Percentiles rank a stretch among this genome's conserved stretches.
phyloP scores from a whole-genome alignment of 1,284 basidiomycete species.

The Tilletia caries region DNA sequence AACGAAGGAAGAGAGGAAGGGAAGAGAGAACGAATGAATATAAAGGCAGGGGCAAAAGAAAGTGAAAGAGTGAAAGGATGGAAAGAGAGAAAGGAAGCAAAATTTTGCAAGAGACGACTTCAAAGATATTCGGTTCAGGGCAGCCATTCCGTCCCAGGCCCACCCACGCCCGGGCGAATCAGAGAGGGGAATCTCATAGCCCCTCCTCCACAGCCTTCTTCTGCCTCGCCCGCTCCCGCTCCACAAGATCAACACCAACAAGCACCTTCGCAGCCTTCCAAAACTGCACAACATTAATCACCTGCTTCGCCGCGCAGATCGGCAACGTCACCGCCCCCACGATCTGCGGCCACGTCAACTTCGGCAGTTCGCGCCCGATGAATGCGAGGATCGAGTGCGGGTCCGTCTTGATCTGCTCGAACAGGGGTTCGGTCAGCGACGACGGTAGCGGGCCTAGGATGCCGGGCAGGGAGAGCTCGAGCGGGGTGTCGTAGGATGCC shows the following conservation, averaged over 20 bases:
- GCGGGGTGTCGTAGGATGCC: slow-evolving; percentile 66
- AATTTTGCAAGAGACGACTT: neutral
- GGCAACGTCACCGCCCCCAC: slow-evolving; percentile 69
- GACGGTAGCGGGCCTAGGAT: slow-evolving; percentile 24
- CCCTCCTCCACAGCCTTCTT: slow-evolving; percentile 7
- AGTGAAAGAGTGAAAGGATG: too few relatives aligned
- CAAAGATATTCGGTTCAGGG: too few relatives aligned
- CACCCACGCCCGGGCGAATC: too few relatives aligned
- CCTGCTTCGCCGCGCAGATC: slow-evolving; percentile 78
- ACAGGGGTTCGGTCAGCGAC: slow-evolving; percentile 26
- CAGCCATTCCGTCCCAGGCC: too few relatives aligned
- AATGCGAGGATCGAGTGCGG: slow-evolving; percentile 19
- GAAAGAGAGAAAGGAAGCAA: neutral
- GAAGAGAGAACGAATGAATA: too few relatives aligned
- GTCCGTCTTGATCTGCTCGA: slow-evolving; percentile 20
- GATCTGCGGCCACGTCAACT: slow-evolving; percentile 75
- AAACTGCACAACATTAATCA: slow-evolving; percentile 93
- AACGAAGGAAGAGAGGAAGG: too few relatives aligned
- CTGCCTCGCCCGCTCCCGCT: slow-evolving; percentile 22
- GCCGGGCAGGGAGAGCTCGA: slow-evolving; percentile 29
- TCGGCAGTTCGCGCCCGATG: slow-evolving; percentile 44
- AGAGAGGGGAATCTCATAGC: neutral
- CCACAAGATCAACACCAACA: slow-evolving; percentile 45
- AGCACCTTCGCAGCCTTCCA: slow-evolving; percentile 95
- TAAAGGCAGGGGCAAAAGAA: too few relatives aligned